Percentiles rank a stretch among this genome's conserved stretches.
Evolutionary conservation across 2,329 filamentous ascomycete species (phyloP).

Genomic region (Fusarium buharicum): DNA sequence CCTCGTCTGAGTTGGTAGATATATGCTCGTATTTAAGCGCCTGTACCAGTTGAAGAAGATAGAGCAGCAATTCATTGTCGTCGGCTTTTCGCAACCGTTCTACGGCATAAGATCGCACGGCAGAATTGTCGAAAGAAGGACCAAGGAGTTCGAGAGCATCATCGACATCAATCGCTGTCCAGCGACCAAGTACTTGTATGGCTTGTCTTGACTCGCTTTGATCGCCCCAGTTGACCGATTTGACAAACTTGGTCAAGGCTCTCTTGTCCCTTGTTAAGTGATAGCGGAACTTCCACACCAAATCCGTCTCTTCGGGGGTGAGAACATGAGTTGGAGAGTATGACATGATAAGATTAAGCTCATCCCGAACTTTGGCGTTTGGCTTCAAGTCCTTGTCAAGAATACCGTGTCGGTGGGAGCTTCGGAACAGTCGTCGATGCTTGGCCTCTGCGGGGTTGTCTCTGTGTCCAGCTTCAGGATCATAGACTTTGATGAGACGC

Average conservation of each 20-base stretch:
- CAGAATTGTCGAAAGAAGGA: slow-evolving; percentile 87
- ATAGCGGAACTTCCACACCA: slow-evolving; percentile 97
- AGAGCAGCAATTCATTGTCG: slow-evolving; percentile 89
- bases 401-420: slow-evolving; percentile 89
- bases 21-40: slow-evolving; percentile 93
- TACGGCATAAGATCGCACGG: slow-evolving; percentile 92
- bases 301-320: slow-evolving; percentile 90
- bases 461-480: slow-evolving; percentile 87
- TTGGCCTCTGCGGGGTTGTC: slow-evolving; percentile 97
- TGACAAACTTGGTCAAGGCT: slow-evolving; percentile 95
- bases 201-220: slow-evolving; percentile 86
- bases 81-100: slow-evolving; percentile 91
- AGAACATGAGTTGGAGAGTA: slow-evolving; percentile 93
- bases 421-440: slow-evolving; percentile 89
- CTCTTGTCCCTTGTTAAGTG: slow-evolving; percentile 92
- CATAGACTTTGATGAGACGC: slow-evolving; percentile 85
- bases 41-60: slow-evolving; percentile 93
- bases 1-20: slow-evolving; percentile 64
- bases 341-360: slow-evolving; percentile 88
- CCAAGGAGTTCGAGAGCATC: slow-evolving; percentile 94
- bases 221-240: slow-evolving; percentile 95
- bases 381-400: slow-evolving; percentile 95
- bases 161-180: slow-evolving; percentile 97
- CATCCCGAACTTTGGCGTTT: slow-evolving; percentile 94
- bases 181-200: slow-evolving; percentile 87